phyloP scores from a whole-genome alignment of 2,329 filamentous ascomycete genomes.

The Erysiphe pulchra region DNA sequence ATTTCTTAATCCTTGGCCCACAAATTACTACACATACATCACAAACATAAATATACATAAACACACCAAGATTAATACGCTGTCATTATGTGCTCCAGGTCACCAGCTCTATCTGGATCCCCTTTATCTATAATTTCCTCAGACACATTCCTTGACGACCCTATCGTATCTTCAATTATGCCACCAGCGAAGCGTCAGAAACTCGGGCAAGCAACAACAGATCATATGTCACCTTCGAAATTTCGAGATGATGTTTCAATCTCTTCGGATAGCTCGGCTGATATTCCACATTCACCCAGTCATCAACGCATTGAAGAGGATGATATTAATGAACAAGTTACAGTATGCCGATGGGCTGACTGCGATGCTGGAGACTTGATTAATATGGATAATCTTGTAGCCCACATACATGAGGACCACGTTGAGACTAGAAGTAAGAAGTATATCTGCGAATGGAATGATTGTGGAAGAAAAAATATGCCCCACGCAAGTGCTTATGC shows the following conservation, averaged over 20 bases:
- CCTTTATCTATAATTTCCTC: conserved; percentile 38
- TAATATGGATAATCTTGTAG: conserved; percentile 60
- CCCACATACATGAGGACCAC: conserved; percentile 77
- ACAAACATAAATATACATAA: no score
- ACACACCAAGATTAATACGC: neutral
- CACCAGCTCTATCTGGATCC: conserved; percentile 16
- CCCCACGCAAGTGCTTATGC: conserved; percentile 90
- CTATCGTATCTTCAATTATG: conserved; percentile 19
- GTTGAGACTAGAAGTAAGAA: conserved; percentile 86
- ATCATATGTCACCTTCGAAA: conserved; percentile 11
- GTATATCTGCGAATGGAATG: conserved; percentile 94
- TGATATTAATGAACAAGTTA: conserved; percentile 54
- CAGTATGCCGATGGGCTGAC: conserved; percentile 52
- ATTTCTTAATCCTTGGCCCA: no score
- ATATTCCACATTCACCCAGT: conserved; percentile 45
- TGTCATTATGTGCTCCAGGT: neutral
- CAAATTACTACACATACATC: no score
- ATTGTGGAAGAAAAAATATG: conserved; percentile 68
- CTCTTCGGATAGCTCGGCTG: conserved; percentile 75
- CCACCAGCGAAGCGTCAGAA: conserved; percentile 13
- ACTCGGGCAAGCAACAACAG: conserved; percentile 4
- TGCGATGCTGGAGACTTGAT: conserved; percentile 44
- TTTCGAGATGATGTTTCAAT: conserved; percentile 34
- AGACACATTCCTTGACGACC: conserved; percentile 29
- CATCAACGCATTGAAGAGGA: conserved; percentile 46